Conservation (phyloP, 2,329 filamentous ascomycete species). For the Penicillium olsonii region DNA sequence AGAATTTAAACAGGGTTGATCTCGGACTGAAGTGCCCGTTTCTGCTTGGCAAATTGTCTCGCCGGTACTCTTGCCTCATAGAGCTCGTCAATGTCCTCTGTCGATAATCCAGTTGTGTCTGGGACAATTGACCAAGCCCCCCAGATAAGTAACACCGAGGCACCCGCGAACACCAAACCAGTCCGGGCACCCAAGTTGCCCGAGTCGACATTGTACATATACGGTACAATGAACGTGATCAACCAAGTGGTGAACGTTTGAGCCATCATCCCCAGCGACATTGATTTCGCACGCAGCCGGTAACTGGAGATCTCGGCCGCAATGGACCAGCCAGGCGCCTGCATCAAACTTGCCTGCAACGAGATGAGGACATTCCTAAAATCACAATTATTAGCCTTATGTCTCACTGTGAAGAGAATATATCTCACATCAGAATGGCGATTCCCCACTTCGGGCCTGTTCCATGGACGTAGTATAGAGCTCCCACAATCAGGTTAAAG, state of each 20-base stretch:
- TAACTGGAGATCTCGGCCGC: conserved; percentile 12
- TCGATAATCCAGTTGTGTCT: conserved; percentile 9
- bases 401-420: no score
- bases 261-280: conserved; percentile 13
- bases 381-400: neutral
- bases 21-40: neutral
- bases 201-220: conserved; percentile 19
- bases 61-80: conserved; percentile 4
- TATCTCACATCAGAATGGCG: conserved; percentile 18
- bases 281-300: conserved; percentile 11
- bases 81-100: conserved; percentile 11
- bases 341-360: conserved; percentile 11
- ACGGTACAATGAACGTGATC: conserved; percentile 14
- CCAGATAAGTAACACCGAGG: conserved; percentile 8
- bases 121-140: conserved; percentile 8
- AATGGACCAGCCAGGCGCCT: conserved; percentile 10
- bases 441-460: conserved; percentile 14
- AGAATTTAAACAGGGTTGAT: no score
- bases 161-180: conserved; percentile 15
- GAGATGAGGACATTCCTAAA: conserved; percentile 11
- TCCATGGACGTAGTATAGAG: conserved; percentile 11
- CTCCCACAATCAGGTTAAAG: conserved; percentile 15
- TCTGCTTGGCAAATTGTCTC: neutral
- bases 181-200: conserved; percentile 16
- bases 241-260: conserved; percentile 13